Conservation (phyloP, 2,329 filamentous ascomycete genomes). For the Colletotrichum neosansevieriae region DNA sequence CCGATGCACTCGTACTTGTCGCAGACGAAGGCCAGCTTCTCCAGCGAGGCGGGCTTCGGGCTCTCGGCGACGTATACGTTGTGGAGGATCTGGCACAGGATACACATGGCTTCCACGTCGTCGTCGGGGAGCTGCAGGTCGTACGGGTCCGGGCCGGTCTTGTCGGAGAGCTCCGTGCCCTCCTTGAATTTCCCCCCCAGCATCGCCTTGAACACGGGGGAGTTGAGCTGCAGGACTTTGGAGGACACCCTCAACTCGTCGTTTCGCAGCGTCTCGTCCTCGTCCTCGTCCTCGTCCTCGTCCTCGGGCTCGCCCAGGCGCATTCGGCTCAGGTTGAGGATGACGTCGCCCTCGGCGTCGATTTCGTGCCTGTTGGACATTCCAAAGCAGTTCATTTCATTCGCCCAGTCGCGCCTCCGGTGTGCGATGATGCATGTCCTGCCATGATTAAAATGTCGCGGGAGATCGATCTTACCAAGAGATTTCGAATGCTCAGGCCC, state of each 20-base stretch:
- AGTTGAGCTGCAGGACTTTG: slow-evolving; percentile 43
- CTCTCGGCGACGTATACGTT: slow-evolving; percentile 44
- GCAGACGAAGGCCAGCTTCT: slow-evolving; percentile 45
- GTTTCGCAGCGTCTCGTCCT: slow-evolving; percentile 8
- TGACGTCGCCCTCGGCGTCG: slow-evolving; percentile 39
- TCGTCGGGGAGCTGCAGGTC: slow-evolving; percentile 45
- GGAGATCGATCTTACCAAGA: background rate
- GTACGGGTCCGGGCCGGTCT: slow-evolving; percentile 3
- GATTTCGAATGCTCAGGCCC: background rate
- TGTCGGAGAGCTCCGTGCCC: slow-evolving; percentile 33
- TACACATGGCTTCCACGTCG: slow-evolving; percentile 46
- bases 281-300: slow-evolving; percentile 21
- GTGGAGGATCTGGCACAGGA: slow-evolving; percentile 50
- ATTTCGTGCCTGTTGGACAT: slow-evolving; percentile 26
- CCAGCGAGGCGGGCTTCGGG: slow-evolving; percentile 44
- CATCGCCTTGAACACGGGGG: slow-evolving; percentile 46
- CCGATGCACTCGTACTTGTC: slow-evolving; percentile 45
- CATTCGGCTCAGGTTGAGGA: slow-evolving; percentile 28
- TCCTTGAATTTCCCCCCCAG: slow-evolving; percentile 43
- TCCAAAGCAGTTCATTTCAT: background rate
- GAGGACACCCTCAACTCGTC: slow-evolving; percentile 40
- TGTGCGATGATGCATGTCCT: too few species aligned
- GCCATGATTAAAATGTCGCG: too few species aligned
- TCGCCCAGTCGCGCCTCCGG: too few species aligned
- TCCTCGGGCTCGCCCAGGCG: background rate